These are phyloP conservation scores for Coelastrella sp. DNA, from an alignment of 139 green algal species.

Conservation along the genomic window DNA sequence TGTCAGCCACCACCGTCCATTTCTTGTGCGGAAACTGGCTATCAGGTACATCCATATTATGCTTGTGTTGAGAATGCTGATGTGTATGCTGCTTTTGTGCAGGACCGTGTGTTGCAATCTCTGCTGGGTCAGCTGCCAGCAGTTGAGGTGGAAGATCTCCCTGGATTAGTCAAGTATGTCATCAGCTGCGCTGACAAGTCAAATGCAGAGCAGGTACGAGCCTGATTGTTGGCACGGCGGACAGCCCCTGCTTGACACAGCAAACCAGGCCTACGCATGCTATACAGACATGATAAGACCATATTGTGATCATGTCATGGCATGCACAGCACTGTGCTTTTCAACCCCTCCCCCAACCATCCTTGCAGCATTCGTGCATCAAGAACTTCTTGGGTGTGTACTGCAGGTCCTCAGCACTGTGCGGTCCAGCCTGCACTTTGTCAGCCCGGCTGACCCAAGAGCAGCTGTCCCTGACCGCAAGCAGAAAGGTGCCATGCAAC, in stretches of 20 bases:
- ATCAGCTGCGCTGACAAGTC: background rate
- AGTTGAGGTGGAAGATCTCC: constrained; percentile 57
- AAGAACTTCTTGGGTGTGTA: background rate
- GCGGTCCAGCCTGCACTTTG: constrained; percentile 39
- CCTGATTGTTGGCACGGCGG: background rate
- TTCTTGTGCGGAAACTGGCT: background rate
- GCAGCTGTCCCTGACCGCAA: constrained; percentile 36
- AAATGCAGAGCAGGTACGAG: constrained; percentile 28
- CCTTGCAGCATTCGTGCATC: too few species aligned
- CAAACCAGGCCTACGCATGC: too few species aligned
- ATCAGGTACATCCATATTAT: background rate
- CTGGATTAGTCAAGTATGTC: constrained; percentile 47
- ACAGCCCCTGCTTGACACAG: too few species aligned
- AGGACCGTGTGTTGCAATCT: constrained; percentile 13
- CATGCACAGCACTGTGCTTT: too few species aligned
- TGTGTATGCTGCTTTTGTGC: background rate
- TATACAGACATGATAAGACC: too few species aligned
- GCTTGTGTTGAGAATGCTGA: too few species aligned
- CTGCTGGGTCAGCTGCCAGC: constrained; percentile 43
- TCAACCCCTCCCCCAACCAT: too few species aligned
- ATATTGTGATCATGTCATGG: too few species aligned
- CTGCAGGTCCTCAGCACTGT: constrained; percentile 34
- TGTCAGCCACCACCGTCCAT: background rate
- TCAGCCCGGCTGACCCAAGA: constrained; percentile 48
- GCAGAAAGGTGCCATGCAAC: background rate